These are phyloP conservation scores for Camptophora hylomeconis DNA, from an alignment of 2,329 filamentous ascomycete species.

Conservation along the genomic window DNA sequence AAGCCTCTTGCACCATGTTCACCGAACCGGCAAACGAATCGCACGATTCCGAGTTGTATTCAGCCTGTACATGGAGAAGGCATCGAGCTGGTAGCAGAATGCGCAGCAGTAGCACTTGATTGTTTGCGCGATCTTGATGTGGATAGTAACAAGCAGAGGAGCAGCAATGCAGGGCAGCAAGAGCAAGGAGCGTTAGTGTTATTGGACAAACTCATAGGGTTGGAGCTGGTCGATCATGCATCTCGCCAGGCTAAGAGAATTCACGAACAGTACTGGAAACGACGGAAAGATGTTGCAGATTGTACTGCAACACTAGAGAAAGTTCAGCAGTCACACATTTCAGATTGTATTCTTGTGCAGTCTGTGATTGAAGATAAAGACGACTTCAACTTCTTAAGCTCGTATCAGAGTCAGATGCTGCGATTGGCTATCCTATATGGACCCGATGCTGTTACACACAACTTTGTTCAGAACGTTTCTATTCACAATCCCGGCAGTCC, in stretches of 20 bases:
- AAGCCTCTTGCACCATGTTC: conserved; percentile 13
- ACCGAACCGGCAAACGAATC: conserved; percentile 3
- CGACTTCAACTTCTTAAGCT: conserved; percentile 11
- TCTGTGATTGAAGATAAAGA: conserved; percentile 6
- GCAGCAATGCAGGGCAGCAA: conserved; percentile 2
- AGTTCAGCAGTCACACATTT: conserved; percentile 3
- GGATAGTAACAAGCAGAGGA: neutral
- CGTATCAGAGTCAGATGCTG: conserved; percentile 15
- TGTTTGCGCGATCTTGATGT: conserved; percentile 21
- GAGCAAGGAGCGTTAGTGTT: conserved; percentile 15
- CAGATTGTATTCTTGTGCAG: conserved; percentile 5
- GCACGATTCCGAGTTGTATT: conserved; percentile 1
- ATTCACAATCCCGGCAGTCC: conserved; percentile 19
- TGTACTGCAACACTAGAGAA: conserved; percentile 1
- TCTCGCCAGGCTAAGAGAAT: conserved; percentile 9
- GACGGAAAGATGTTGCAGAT: conserved; percentile 2
- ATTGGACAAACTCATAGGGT: conserved; percentile 14
- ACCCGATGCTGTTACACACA: conserved; percentile 6
- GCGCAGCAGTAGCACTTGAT: conserved; percentile 26
- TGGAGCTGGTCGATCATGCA: conserved; percentile 8
- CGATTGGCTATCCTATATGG: conserved; percentile 13
- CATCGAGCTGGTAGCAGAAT: conserved; percentile 24
- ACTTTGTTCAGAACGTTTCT: conserved; percentile 8
- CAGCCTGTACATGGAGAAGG: conserved; percentile 14
- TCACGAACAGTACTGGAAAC: conserved; percentile 10